Conservation (phyloP, 352 stramenopile genomes). For the Globisporangium viniferum region DNA sequence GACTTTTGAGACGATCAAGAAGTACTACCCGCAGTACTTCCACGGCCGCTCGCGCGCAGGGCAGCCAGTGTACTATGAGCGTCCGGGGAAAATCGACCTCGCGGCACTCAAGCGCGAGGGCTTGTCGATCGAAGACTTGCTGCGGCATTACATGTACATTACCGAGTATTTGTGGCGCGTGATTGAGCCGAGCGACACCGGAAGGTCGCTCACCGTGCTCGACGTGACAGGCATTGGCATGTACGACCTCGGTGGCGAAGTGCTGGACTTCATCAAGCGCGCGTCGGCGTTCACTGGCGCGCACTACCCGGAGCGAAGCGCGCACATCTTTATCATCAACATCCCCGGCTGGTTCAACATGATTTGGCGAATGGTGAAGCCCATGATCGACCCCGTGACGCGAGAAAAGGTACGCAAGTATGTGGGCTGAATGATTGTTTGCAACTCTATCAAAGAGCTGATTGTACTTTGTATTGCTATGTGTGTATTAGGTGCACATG, state of each 20-base stretch:
- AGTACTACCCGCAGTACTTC: slow-evolving; percentile 91
- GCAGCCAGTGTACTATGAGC: slow-evolving; percentile 82
- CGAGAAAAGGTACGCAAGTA: slow-evolving; percentile 83
- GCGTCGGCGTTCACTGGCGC: slow-evolving; percentile 84
- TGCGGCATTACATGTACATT: slow-evolving; percentile 92
- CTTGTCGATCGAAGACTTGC: slow-evolving; percentile 83
- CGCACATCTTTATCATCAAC: slow-evolving; percentile 96
- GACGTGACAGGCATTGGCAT: slow-evolving; percentile 86
- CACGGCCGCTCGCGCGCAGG: slow-evolving; percentile 78
- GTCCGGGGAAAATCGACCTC: slow-evolving; percentile 84
- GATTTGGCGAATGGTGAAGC: slow-evolving; percentile 93
- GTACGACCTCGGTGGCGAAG: slow-evolving; percentile 84
- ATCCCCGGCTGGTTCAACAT: slow-evolving; percentile 94
- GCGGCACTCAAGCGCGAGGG: slow-evolving; percentile 82
- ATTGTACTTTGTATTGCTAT: slow-evolving; percentile 1
- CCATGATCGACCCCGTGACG: slow-evolving; percentile 92
- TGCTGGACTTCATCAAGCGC: slow-evolving; percentile 88
- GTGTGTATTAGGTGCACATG: slow-evolving; percentile 54
- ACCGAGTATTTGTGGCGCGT: slow-evolving; percentile 89
- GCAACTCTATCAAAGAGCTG: neutral
- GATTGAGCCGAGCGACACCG: slow-evolving; percentile 70
- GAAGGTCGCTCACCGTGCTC: slow-evolving; percentile 79
- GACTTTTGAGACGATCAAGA: slow-evolving; percentile 88
- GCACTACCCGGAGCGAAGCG: slow-evolving; percentile 92
- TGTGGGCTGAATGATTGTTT: no score